Evolutionary conservation across 768 basidiomycete species (phyloP), one percentile per base, ranked within the genome.

Genomic region (Pholiota molesta): DNA sequence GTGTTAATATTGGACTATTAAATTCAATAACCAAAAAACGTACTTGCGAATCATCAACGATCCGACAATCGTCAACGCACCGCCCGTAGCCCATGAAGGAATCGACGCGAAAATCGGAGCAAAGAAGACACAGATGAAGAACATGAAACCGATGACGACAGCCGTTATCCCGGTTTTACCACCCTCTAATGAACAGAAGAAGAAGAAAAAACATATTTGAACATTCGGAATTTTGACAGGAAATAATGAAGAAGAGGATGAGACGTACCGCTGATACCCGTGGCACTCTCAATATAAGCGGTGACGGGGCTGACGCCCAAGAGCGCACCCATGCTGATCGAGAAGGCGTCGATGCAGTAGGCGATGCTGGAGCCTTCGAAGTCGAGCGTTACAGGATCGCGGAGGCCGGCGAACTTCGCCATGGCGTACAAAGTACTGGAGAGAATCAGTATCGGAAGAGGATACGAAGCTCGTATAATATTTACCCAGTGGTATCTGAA

Each of bases 41-140:
- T 62, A 87, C 86, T 92, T 94, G 71, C 90, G 83, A 73, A 92
- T 91, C 93, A 95, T 95, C 67, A 94, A 79, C 16, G 89, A 90
- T 17, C 93, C 93, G 11, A 93, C 92, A 59, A 95, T 89, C 44
- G 91, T 84, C 45, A 95, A 78, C 1, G 92, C 92, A 59, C 93
- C 89, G 13, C 93, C 93, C 2, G 93, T 95, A 6, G 93, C 92
- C 91, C 92, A 95, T 0, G 88, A 68, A 0, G 93, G 93, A 57
- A 95, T 92, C 13, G 90, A 92, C 11, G 92, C 91, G 65, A 95
- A 94, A 66, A 95, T 88, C 5, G 93, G 93, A 16, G 93, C 85
- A 69, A 95, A 95, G 81, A 95, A 95, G 57, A 95, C 80, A 2
- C 86, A 91, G 49, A 95, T 75, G 71, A 94, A 90, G 83, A 95